These are phyloP conservation scores for Aspergillus ellipticus DNA, from an alignment of 495 filamentous ascomycete genomes.

Conservation along the genomic window DNA sequence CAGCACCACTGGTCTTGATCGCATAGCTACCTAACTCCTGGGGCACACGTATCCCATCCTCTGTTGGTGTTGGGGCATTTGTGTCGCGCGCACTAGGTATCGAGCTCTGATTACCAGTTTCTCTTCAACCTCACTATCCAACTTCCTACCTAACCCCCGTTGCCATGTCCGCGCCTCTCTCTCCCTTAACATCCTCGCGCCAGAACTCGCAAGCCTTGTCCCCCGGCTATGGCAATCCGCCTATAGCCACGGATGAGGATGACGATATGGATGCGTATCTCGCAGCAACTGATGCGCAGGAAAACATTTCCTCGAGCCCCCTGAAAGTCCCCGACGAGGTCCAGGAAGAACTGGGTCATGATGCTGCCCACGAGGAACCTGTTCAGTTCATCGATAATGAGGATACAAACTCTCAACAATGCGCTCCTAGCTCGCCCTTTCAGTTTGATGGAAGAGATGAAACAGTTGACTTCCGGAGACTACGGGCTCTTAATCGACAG, in stretches of 20 bases:
- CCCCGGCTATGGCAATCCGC: slow-evolving; percentile 10
- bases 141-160: not conserved
- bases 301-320: slow-evolving; percentile 36
- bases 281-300: slow-evolving; percentile 22
- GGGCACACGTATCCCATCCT: not conserved
- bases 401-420: slow-evolving; percentile 20
- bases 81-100: not conserved
- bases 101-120: too few relatives aligned
- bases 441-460: slow-evolving; percentile 31
- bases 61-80: not conserved
- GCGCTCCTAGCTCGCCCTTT: slow-evolving; percentile 37
- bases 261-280: slow-evolving; percentile 11
- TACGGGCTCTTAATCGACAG: slow-evolving; percentile 17
- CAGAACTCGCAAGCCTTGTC: slow-evolving; percentile 41
- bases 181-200: slow-evolving; percentile 40
- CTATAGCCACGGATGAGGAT: not conserved
- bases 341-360: slow-evolving; percentile 13
- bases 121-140: not conserved
- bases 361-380: slow-evolving; percentile 13
- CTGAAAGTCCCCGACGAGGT: slow-evolving; percentile 23
- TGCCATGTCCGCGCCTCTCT: slow-evolving; percentile 44
- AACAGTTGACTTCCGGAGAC: slow-evolving; percentile 28
- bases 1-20: not conserved
- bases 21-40: not conserved
- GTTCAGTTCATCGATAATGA: slow-evolving; percentile 14